Evolutionary conservation across 1,284 basidiomycete species (phyloP), one percentile per base, ranked within the genome.

Genomic region (Ceratobasidium sp.): DNA sequence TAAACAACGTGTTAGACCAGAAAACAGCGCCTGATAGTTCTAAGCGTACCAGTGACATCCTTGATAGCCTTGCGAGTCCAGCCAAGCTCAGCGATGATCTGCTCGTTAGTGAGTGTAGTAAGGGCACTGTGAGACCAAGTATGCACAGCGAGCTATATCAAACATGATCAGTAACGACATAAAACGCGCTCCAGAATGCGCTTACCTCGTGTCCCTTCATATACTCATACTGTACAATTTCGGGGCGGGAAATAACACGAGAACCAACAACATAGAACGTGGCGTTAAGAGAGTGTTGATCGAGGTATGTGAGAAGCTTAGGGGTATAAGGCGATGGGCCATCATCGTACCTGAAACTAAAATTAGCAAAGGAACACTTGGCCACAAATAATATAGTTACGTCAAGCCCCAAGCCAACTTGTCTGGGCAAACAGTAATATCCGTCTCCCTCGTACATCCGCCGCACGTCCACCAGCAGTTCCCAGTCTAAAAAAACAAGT

Each of bases 221-320:
- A 85, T 96, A 95, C 82, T 97, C 94, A 77, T 92, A 90, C 64
- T 93, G 84, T 24, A 98, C 87, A 79, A 96, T 89, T 19, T 87
- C 81, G 5, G 96, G 93, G 74, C 90, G 87, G 76, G 94, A 92
- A 77, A 97, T 88, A 77, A 93, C 92, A 78, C 96, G 93, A 41
- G 95, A 97, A 71, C 96, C 96, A 24, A 98, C 91, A 60, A 95
- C 90, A 84, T 97, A 98, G 87, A 98, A 98, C 2, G 96, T 98
- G 5, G 95, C 89, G 27, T 84, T 86, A 78, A 97, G 80, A 73
- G 90, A 83, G 81, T 93, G 87, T 78, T 89, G 81, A 62, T 86
- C 81, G 67, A 98, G 85, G 81, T 87, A 95, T 71, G 90, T 83
- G 51, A 97, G 87, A 17, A 96, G 84, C 75, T 88, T 87, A n/a